Evolutionary conservation across 2,329 filamentous ascomycete species (phyloP).

Genomic region (Chrysoporthe puriensis): DNA sequence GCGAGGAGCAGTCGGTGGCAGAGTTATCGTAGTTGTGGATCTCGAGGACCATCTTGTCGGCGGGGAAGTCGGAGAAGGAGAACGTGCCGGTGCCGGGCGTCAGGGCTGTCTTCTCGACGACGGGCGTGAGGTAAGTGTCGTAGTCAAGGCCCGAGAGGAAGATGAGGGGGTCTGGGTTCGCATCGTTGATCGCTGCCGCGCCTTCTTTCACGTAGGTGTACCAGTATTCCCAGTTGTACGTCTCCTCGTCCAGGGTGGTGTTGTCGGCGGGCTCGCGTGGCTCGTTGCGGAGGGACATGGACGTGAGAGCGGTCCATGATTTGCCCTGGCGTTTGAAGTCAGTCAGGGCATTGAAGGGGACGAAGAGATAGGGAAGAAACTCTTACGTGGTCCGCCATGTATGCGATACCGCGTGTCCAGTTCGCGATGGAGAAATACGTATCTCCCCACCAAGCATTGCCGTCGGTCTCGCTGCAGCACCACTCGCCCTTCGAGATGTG

Average conservation of each 20-base stretch:
- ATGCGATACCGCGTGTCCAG: slow-evolving; percentile 56
- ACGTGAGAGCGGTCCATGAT: slow-evolving; percentile 45
- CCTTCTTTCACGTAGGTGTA: slow-evolving; percentile 48
- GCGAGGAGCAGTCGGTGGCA: slow-evolving; percentile 44
- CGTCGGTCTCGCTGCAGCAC: slow-evolving; percentile 52
- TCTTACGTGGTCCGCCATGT: slow-evolving; percentile 54
- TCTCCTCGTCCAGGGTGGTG: slow-evolving; percentile 34
- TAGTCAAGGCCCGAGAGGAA: slow-evolving; percentile 56
- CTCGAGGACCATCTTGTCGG: slow-evolving; percentile 53
- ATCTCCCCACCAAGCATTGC: slow-evolving; percentile 58
- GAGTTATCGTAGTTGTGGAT: slow-evolving; percentile 54
- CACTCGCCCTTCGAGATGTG: slow-evolving; percentile 54
- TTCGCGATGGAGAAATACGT: slow-evolving; percentile 55
- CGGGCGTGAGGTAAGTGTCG: slow-evolving; percentile 49
- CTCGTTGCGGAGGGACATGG: slow-evolving; percentile 50
- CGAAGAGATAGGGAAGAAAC: background rate
- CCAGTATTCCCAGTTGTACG: slow-evolving; percentile 53
- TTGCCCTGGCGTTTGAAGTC: slow-evolving; percentile 36
- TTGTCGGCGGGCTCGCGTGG: slow-evolving; percentile 42
- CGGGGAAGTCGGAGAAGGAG: slow-evolving; percentile 42
- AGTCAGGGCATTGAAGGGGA: background rate
- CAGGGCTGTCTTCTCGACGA: slow-evolving; percentile 47
- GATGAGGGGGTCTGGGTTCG: slow-evolving; percentile 50
- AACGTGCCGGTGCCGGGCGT: slow-evolving; percentile 45
- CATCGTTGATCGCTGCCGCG: slow-evolving; percentile 46